Evolutionary conservation across 2,329 filamentous ascomycete genomes (phyloP), one percentile per base, ranked within the genome.

Genomic region (Elsinoe fawcettii): DNA sequence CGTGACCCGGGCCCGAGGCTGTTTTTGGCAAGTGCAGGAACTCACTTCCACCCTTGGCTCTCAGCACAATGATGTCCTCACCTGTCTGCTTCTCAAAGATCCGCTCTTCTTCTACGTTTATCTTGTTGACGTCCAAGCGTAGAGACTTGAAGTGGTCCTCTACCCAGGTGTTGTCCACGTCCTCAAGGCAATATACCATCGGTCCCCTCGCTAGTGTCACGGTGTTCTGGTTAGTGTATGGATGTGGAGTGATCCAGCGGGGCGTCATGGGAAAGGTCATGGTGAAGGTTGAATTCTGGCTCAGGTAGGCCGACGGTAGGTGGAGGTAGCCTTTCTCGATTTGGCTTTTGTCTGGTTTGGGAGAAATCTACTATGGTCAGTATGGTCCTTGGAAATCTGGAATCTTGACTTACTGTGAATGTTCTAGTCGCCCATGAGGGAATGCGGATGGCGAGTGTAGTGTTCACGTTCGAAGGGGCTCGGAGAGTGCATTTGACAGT

Each of bases 101-200:
- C 30, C 57, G 56, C 37, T 57, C 46, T 51, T 65, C 63, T 20
- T 18, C 18, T 20, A n/a, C n/a, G n/a, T n/a, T n/a, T n/a, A n/a
- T n/a, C n/a, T n/a, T n/a, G 39, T 39, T 44, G 41, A 64, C 44
- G 43, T 61, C 56, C 27, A 64, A 5, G 12, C 65, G 66, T n/a
- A 72, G 60, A 57, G 72, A 69, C 62, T 75, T 80, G 70, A 81
- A 82, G 64, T 83, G 80, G 62, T 81, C 74, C 1, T 70, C 62
- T 54, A 79, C 80, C 78, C 78, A 82, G 0, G 68, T 32, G 58
- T 84, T 82, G 62, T 84, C 81, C 5, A 73, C 63, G 58, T 84
- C 81, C 63, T 85, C 82, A 3, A 79, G 73, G 58, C 81, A 85
- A 66, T 84, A 85, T 3, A 84, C 70, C 5, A 85, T 64, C 0